These are phyloP conservation scores for Colletotrichum kahawae DNA, from an alignment of 2,329 filamentous ascomycete genomes.

Conservation along the genomic window DNA sequence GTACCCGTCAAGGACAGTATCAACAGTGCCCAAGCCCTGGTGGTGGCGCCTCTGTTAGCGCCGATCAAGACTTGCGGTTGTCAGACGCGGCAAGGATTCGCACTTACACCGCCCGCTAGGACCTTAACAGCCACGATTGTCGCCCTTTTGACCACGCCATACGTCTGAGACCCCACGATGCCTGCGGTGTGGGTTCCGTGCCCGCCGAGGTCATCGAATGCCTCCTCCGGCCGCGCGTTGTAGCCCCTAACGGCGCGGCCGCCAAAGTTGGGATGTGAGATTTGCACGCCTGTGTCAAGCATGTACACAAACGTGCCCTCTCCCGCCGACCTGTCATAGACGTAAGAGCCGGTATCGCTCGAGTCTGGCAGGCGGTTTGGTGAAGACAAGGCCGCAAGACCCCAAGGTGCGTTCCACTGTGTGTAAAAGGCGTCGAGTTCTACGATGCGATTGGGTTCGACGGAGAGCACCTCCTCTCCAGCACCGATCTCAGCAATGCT, in stretches of 20 bases:
- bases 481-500: constrained; percentile 43
- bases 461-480: constrained; percentile 32
- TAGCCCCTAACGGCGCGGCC: constrained; percentile 28
- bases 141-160: constrained; percentile 48
- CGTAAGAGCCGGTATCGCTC: constrained; percentile 29
- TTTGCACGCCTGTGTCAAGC: constrained; percentile 44
- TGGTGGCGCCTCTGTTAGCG: constrained; percentile 32
- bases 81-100: background rate
- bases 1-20: constrained; percentile 33
- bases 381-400: constrained; percentile 49
- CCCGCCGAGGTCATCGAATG: constrained; percentile 40
- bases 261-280: constrained; percentile 34
- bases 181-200: constrained; percentile 47
- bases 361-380: constrained; percentile 20
- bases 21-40: constrained; percentile 12
- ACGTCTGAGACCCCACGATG: constrained; percentile 39
- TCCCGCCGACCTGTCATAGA: constrained; percentile 38
- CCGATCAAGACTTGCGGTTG: background rate
- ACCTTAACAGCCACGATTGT: constrained; percentile 52
- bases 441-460: constrained; percentile 35
- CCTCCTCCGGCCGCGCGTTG: constrained; percentile 29
- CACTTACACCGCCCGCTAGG: constrained; percentile 25
- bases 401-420: constrained; percentile 44
- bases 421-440: constrained; percentile 28
- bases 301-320: constrained; percentile 42